phyloP scores from a whole-genome alignment of 306 rosid genomes.

The Vachellia collinsii region DNA sequence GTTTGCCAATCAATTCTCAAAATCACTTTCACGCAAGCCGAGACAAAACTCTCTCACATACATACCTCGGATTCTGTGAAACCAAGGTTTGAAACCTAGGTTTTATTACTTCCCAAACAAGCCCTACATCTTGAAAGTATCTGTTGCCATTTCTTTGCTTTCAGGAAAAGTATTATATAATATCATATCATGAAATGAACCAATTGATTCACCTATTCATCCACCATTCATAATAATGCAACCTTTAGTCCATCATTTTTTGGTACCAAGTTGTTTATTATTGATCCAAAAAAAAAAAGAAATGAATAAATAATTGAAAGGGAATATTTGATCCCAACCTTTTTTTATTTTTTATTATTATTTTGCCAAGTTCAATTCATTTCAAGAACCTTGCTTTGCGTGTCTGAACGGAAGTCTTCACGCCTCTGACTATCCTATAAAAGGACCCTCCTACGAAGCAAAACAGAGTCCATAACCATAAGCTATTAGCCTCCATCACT shows the following conservation, averaged over 20 bases:
- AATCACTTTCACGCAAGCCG: too few species aligned
- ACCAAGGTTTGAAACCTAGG: too few species aligned
- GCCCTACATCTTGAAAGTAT: not conserved
- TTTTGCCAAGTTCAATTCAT: too few species aligned
- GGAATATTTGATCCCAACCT: not conserved
- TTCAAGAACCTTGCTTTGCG: too few species aligned
- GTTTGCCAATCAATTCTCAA: too few species aligned
- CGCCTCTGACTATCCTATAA: slow-evolving; percentile 9
- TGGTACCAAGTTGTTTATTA: too few species aligned
- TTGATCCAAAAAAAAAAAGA: not conserved
- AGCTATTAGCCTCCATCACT: not conserved
- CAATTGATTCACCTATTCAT: not conserved
- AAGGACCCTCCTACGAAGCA: not conserved
- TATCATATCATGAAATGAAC: not conserved
- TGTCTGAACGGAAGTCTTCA: too few species aligned
- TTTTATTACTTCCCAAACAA: too few species aligned
- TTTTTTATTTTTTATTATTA: not conserved
- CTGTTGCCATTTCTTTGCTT: not conserved
- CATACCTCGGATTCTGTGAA: too few species aligned
- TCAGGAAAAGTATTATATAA: not conserved
- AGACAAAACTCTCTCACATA: too few species aligned
- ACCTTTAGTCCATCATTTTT: not conserved
- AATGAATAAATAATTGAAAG: not conserved
- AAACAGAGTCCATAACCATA: not conserved
- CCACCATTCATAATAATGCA: not conserved